Conservation (phyloP, 495 filamentous ascomycete species). For the Podospora comata region DNA sequence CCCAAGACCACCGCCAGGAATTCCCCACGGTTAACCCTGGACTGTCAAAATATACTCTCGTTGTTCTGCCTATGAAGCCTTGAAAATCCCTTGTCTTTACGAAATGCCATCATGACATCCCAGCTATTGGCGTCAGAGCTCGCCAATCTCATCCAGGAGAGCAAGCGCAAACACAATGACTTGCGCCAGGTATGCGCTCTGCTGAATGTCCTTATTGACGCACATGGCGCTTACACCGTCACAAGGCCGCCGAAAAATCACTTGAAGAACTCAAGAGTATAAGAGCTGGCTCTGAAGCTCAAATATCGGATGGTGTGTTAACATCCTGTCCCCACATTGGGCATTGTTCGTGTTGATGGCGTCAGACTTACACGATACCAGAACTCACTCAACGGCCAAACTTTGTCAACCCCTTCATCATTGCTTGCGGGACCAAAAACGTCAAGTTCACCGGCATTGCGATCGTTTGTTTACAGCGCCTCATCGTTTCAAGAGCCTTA, state of each 20-base stretch:
- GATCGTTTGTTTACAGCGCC: constrained; percentile 80
- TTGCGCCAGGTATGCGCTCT: constrained; percentile 65
- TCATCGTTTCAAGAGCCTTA: constrained; percentile 75
- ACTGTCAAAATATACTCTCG: neutral
- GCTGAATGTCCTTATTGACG: neutral
- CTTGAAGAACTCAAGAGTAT: constrained; percentile 83
- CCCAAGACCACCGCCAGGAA: neutral
- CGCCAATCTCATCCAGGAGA: constrained; percentile 88
- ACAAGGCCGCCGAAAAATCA: constrained; percentile 88
- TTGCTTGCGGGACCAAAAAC: constrained; percentile 87
- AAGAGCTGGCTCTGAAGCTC: constrained; percentile 71
- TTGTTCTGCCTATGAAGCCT: neutral
- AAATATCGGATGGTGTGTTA: constrained; percentile 74
- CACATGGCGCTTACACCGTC: neutral
- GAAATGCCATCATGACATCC: constrained; percentile 73
- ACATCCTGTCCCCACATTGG: constrained; percentile 1
- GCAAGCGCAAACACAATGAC: constrained; percentile 87
- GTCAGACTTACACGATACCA: constrained; percentile 36
- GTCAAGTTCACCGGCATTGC: constrained; percentile 82
- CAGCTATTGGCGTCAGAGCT: constrained; percentile 89
- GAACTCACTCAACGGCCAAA: constrained; percentile 77
- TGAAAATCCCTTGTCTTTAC: neutral
- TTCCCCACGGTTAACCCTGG: neutral
- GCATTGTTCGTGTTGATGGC: neutral
- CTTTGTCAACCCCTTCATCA: constrained; percentile 87